Percentiles rank a stretch among this genome's conserved stretches.
phyloP scores from a whole-genome alignment of 306 rosid species.

The Geum urbanum region DNA sequence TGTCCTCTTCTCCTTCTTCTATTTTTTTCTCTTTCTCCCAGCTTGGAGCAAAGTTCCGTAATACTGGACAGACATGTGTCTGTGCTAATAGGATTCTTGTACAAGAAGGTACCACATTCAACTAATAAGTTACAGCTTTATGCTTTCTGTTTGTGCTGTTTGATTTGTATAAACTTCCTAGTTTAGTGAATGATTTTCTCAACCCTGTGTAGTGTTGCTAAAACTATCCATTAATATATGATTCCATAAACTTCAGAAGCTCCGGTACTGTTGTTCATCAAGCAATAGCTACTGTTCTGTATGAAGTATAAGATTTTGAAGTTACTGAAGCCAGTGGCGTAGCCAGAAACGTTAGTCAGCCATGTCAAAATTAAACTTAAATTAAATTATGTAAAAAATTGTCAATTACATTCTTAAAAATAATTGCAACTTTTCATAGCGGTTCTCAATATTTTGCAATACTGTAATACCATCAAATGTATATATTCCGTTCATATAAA shows the following conservation, averaged over 20 bases:
- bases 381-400: too few species aligned
- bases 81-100: slow-evolving; percentile 93
- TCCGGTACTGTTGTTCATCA: not conserved
- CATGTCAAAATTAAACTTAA: too few species aligned
- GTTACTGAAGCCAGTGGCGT: slow-evolving; percentile 3
- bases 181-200: not conserved
- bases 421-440: too few species aligned
- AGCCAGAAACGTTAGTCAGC: too few species aligned
- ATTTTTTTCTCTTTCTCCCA: slow-evolving; percentile 33
- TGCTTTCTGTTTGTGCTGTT: slow-evolving; percentile 28
- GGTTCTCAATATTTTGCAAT: too few species aligned
- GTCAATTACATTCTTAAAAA: too few species aligned
- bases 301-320: slow-evolving; percentile 8
- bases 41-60: slow-evolving; percentile 94
- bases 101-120: slow-evolving; percentile 67
- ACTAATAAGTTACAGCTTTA: slow-evolving; percentile 15
- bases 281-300: not conserved
- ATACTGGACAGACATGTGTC: slow-evolving; percentile 95
- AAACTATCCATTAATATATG: not conserved
- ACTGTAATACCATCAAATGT: too few species aligned
- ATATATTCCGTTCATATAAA: too few species aligned
- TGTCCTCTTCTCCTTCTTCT: too few species aligned
- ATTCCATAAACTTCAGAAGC: not conserved
- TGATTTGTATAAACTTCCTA: slow-evolving; percentile 12
- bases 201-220: not conserved